Conservation (phyloP, 1,139 yeast genomes). For the Arxiozyma bovina region DNA sequence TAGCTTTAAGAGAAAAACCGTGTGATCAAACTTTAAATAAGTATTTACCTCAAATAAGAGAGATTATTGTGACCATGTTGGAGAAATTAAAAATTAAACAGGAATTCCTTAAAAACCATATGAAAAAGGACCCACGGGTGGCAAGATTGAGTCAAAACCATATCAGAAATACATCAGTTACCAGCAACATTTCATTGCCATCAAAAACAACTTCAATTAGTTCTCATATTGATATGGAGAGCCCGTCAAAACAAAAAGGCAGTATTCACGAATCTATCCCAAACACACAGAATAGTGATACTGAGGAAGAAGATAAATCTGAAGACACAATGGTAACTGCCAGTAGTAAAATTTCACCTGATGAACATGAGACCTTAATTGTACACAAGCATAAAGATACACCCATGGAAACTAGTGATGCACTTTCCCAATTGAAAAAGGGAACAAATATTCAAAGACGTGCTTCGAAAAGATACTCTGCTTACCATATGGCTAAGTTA, state of each 20-base stretch:
- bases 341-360: background rate
- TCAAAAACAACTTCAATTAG: background rate
- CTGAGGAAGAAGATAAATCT: background rate
- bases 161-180: conserved; percentile 7
- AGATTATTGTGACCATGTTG: conserved; percentile 72
- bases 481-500: conserved; percentile 81
- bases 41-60: conserved; percentile 77
- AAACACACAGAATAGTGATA: background rate
- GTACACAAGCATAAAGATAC: conserved; percentile 1
- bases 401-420: conserved; percentile 28
- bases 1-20: conserved; percentile 79
- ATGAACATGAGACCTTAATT: background rate
- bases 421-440: conserved; percentile 67
- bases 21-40: conserved; percentile 74
- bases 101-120: conserved; percentile 35
- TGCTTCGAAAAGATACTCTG: conserved; percentile 81
- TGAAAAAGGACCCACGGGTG: conserved; percentile 19
- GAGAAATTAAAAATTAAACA: conserved; percentile 80
- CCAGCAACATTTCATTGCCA: conserved; percentile 8
- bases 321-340: background rate
- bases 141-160: conserved; percentile 4
- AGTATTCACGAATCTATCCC: too few species aligned
- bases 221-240: background rate
- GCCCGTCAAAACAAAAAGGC: background rate
- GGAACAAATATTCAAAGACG: conserved; percentile 79